Evolutionary conservation across 2,329 filamentous ascomycete species (phyloP).

Genomic region (Ophiosphaerella narmari): DNA sequence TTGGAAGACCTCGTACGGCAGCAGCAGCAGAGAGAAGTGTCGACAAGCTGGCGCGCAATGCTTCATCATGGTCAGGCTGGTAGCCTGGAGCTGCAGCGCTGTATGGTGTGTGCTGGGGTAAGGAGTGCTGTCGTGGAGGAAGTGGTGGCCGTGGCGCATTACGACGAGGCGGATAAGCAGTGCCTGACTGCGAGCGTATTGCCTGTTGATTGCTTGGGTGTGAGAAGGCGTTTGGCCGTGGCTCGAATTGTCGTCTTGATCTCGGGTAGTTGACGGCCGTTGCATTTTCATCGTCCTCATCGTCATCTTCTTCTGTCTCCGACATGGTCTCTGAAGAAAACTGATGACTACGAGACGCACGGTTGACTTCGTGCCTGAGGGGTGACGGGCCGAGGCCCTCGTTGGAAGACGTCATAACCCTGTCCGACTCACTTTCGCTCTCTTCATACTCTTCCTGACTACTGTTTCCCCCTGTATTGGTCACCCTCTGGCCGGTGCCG

Average conservation of each 20-base stretch:
- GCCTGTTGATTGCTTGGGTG: conserved; percentile 67
- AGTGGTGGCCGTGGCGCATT: conserved; percentile 33
- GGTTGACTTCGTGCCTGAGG: conserved; percentile 35
- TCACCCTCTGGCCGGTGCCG: conserved; percentile 47
- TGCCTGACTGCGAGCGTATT: conserved; percentile 51
- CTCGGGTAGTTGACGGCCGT: conserved; percentile 74
- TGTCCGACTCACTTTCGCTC: conserved; percentile 87
- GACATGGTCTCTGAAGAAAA: conserved; percentile 47
- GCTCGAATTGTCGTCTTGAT: conserved; percentile 68
- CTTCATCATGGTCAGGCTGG: conserved; percentile 90
- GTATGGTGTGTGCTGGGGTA: conserved; percentile 59
- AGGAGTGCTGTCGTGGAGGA: conserved; percentile 47
- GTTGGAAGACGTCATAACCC: conserved; percentile 66
- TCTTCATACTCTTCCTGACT: conserved; percentile 96
- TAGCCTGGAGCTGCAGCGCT: conserved; percentile 75
- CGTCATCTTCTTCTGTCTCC: conserved; percentile 43
- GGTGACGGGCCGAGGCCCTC: conserved; percentile 57
- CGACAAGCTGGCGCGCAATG: conserved; percentile 88
- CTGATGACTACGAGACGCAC: conserved; percentile 29
- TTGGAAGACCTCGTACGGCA: conserved; percentile 80
- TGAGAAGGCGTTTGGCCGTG: conserved; percentile 90
- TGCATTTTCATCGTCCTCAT: conserved; percentile 75
- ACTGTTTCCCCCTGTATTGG: conserved; percentile 64
- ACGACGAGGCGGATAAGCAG: conserved; percentile 51
- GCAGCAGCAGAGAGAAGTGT: conserved; percentile 94